Percentiles rank a stretch among this genome's conserved stretches.
Conservation (phyloP, 2,329 filamentous ascomycete species). For the Diaporthe longicolla region DNA sequence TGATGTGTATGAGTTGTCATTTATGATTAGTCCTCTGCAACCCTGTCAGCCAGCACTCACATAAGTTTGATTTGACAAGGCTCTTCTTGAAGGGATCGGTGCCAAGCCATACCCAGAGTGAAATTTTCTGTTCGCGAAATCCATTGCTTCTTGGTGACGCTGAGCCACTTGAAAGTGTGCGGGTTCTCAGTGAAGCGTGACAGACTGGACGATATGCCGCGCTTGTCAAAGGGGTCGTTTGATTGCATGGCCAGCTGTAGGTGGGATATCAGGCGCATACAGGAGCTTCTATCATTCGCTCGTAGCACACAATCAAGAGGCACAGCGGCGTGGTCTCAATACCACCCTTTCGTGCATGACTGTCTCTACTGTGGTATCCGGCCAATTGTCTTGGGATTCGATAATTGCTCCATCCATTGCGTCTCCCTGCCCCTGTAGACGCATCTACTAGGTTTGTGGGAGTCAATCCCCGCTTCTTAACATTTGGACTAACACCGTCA, state of each 20-base stretch:
- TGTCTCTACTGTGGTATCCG: background rate
- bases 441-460: background rate
- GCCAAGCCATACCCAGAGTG: background rate
- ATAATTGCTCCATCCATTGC: background rate
- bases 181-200: background rate
- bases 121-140: background rate
- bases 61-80: background rate
- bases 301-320: background rate
- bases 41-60: background rate
- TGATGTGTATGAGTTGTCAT: background rate
- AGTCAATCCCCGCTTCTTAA: background rate
- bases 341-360: background rate
- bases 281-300: background rate
- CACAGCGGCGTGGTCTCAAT: background rate
- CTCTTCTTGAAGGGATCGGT: background rate
- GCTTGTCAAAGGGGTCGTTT: background rate
- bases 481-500: background rate
- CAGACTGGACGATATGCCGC: background rate
- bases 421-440: background rate
- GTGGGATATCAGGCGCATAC: background rate
- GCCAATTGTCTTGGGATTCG: background rate
- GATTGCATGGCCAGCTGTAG: background rate
- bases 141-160: background rate
- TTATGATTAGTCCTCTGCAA: background rate
- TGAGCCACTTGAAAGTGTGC: background rate